phyloP scores from a whole-genome alignment of 78 protist genomes.

The Dictyostelium intermedium region DNA sequence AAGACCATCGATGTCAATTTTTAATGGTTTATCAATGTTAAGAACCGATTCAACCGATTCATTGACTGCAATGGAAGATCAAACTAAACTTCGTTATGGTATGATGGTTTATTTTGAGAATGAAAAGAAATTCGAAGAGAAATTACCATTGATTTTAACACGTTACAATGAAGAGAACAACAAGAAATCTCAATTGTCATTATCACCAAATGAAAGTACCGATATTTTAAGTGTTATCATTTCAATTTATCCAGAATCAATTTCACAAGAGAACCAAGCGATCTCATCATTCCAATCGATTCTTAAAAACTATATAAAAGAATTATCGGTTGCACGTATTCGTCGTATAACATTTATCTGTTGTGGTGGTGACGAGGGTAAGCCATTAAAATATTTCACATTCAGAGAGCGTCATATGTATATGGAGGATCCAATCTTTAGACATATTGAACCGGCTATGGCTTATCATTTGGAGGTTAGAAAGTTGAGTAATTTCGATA shows the following conservation, averaged over 20 bases:
- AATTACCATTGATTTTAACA: conserved; percentile 10
- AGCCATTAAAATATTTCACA: conserved; percentile 86
- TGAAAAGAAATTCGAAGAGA: conserved; percentile 3
- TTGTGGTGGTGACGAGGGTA: neutral
- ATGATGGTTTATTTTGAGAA: conserved; percentile 66
- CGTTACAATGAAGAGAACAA: conserved; percentile 33
- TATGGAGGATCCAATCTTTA: conserved; percentile 87
- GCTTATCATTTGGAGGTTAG: conserved; percentile 92
- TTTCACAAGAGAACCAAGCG: conserved; percentile 36
- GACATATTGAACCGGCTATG: conserved; percentile 95
- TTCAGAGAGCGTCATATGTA: conserved; percentile 85
- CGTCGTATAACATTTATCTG: conserved; percentile 73
- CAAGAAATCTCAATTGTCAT: neutral
- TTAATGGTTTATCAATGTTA: conserved; percentile 58
- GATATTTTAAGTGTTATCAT: conserved; percentile 40
- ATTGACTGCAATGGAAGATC: conserved; percentile 40
- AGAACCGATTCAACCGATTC: conserved; percentile 65
- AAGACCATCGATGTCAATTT: conserved; percentile 20
- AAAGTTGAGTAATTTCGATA: conserved; percentile 86
- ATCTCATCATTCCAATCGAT: conserved; percentile 19
- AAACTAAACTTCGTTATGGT: conserved; percentile 58
- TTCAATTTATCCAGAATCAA: conserved; percentile 24
- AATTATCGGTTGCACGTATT: neutral
- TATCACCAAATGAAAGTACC: conserved; percentile 20
- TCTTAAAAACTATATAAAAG: neutral